Evolutionary conservation across 2,329 filamentous ascomycete genomes (phyloP), one percentile per base, ranked within the genome.

Genomic region (Phoma sp.): DNA sequence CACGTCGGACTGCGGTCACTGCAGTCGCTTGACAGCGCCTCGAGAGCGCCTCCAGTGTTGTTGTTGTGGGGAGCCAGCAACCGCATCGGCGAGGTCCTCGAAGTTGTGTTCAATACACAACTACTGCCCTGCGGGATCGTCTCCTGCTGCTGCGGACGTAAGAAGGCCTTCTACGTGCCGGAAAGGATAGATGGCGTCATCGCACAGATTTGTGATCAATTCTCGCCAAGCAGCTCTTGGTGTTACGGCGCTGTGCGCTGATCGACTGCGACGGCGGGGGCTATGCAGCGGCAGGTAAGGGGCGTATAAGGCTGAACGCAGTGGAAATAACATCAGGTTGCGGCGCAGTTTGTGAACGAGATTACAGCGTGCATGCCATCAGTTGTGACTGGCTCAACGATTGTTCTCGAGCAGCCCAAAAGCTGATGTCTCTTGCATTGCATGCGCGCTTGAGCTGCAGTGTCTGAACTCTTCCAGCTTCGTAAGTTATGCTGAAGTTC

Each of bases 21-120:
- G 58, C 60, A 47, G 37, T 44, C 50, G 49, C 42, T 52, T 52
- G 49, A 56, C 52, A 40, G 50, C 53, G 55, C 40, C 39, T 27
- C 23, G 30, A 41, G 29, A 51, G 46, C 42, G 55, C 60, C 49
- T 38, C 39, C 25, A 24, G 29, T 35, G 39, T 35, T 18, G 18
- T 18, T 18, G 18, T 42, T 39, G 23, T 46, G 14, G 23, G 41
- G 36, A 33, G 45, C 30, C 24, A 38, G 4, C 22, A 23, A 39
- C 35, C 23, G 29, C 38, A 35, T 29, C 13, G 18, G 29, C 14
- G 29, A 13, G 18, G 27, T 35, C 22, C 5, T 43, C 18, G 10
- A n/a, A 33, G 36, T 39, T 32, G 32, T 29, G 7, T 44, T 22
- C 18, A 35, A 35, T 13, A 13, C n/a, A 14, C 30, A 24, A n/a